Base-by-base conservation (phyloP, 1,139 yeast genomes). In the Saccharomycopsis hybrid region DNA sequence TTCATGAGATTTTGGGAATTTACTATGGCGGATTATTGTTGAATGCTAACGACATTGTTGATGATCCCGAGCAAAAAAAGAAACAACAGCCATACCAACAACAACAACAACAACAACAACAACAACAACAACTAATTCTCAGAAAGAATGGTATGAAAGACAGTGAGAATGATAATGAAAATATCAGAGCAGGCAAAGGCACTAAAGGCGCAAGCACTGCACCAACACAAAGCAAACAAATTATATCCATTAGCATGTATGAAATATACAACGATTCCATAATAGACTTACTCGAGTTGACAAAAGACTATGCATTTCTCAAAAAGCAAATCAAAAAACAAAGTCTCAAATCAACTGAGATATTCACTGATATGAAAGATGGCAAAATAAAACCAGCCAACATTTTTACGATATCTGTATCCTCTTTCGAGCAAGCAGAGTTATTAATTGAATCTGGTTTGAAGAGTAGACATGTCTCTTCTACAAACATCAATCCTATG, bases 241-340 rank as follows among this genome's bases (percentile, higher is more conserved):
- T 50, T 0, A 53, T 67, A 28, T 64, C 73, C 0, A 13, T 71
- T 43, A 69, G 76, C 1, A 62, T 75, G 51, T 75, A 73, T 62
- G 75, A 72, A 52, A 60, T 73, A 8, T 62, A 72, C 44, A 67
- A 69, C 45, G 74, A 68, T 37, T 58, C 65, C 24, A 60, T 73
- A 25, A 68, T 66, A 32, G 76, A 72, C 52, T 61, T 73, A 41
- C 59, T 68, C 9, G 65, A 66, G 37, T 65, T 68, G 7, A 56
- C 62, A 18, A 69, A 69, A 35, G 71, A 69, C 43, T 61, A 64
- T 2, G 50, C 63, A 28, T 52, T 62, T 41, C 48, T 63, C 27
- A 65, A 64, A 52, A 62, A 65, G 62, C 53, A 61, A 33, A 57
- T 61, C 48, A 48, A 62, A 43, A 53, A 56, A 39, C 49, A 50